Evolutionary conservation across 1,284 basidiomycete species (phyloP).

Genomic region (Peniophora sp.): DNA sequence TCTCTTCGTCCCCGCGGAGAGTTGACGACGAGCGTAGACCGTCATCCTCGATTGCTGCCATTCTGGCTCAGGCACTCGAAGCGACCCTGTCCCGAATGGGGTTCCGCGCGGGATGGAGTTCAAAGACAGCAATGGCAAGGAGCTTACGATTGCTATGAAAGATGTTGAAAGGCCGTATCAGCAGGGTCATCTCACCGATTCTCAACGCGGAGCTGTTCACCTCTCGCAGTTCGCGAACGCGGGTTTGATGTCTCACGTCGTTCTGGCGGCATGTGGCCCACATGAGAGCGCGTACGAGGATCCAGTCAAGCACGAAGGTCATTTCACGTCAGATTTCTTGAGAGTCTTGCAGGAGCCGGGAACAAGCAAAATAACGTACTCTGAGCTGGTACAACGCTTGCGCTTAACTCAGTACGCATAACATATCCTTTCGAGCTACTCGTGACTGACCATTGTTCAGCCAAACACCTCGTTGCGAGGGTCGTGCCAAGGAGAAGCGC

Average conservation of each 20-base stretch:
- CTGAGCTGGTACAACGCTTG: too few species aligned
- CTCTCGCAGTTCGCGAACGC: too few species aligned
- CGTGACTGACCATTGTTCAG: background rate
- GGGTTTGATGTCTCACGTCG: background rate
- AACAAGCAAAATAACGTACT: too few species aligned
- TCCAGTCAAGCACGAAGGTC: background rate
- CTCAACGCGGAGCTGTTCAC: too few species aligned
- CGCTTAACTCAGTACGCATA: background rate
- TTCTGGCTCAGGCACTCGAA: background rate
- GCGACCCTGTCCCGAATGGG: too few species aligned
- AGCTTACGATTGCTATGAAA: too few species aligned
- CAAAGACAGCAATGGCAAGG: background rate
- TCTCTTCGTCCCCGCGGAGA: background rate
- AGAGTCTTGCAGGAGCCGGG: background rate
- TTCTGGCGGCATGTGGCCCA: background rate
- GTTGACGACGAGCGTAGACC: background rate
- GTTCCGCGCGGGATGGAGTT: background rate
- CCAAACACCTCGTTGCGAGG: background rate
- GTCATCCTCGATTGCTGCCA: slow-evolving; percentile 1
- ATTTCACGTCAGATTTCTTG: background rate
- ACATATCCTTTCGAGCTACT: background rate
- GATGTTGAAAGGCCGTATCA: too few species aligned
- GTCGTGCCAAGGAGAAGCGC: background rate
- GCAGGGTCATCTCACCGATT: too few species aligned
- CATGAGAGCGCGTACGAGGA: background rate